Base-by-base conservation (phyloP, 306 rosid genomes). In the Erythrophleum fordii region DNA sequence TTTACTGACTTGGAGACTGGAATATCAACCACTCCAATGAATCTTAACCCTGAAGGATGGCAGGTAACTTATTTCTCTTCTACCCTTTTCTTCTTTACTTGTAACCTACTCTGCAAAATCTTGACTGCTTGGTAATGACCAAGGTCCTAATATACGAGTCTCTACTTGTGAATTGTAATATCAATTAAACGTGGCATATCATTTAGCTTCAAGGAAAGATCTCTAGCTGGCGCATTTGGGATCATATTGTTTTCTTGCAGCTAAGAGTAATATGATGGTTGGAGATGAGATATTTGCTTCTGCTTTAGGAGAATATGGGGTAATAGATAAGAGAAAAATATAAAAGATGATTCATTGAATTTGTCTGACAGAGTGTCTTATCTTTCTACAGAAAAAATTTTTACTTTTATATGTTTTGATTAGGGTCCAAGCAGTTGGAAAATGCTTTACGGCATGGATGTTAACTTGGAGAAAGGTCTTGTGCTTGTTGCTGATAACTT, bases 361-460 rank as follows among this genome's bases (percentile, higher is more conserved):
- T 58, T 77, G 58, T n/a, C 53, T 35, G 35, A 64, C 3, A 39
- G 67, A 37, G 14, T 62, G 11, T 76, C n/a, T 56, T 58, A 7
- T 31, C 52, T 71, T 56, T 68, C 35, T 74, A 58, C 31, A 44
- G 64, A 51, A 67, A 72, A 69, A 17, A 26, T 46, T 14, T n/a
- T 41, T 51, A 45, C 10, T 41, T 80, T 34, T 81, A 64, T 80
- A 34, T 74, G 79, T 44, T 77, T 87, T 61, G 20, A 28, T 84
- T 77, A 95, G 99, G 97, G 97, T 71, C 93, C 88, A 67, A 81
- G 70, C 76, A 88, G 68, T 49, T 93, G 97, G 95, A 90, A 87
- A 83, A 93, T 95, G 97, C 92, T 93, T 45, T 93, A 93, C 86
- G 99, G 99, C 82, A 95, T 95, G 99, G 99, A 95, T 85, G 61